Base-by-base conservation (phyloP, 306 rosid species). In the Abrus pulchellus region DNA sequence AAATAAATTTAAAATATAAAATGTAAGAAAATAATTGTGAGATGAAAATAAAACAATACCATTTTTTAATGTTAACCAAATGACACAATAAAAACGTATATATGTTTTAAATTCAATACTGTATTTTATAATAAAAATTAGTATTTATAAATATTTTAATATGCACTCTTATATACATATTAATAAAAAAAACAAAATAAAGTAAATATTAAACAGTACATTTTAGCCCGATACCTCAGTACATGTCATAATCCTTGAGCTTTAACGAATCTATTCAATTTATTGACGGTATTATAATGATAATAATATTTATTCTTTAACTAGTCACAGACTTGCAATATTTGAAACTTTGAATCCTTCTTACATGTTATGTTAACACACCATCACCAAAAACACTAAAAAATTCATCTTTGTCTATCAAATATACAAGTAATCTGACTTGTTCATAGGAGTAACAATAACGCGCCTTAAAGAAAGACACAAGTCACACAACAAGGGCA, bases 391-490 rank as follows among this genome's bases (percentile, higher is more conserved):
- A 76, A 34, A 41, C 60, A 60, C 50, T 7, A 41, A 40, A 60
- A 5, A 61, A 11, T 49, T 60, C 7, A 50, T 38, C 43, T 50
- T 0, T 62, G 60, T 20, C 50, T n/a, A 33, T 43, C 47, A 71
- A 49, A 38, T 38, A 38, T 69, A 38, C 66, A 38, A 72, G 84
- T 53, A 80, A 63, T 63, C 38, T 13, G 74, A 72, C 74, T 72
- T 62, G 8, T 76, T 63, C 74, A 54, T 38, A 80, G 10, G 56
- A 54, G 34, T 34, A 47, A 57, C 82, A 45, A 57, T 12, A 27
- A 62, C n/a, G 5, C 32, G 5, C 5, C 3, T 11, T 47, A 54
- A 27, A 30, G 57, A 79, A 47, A 6, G 34, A 41, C 11, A 1
- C 33, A 1, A 28, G 62, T 7, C 38, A 68, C 68, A 67, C 10